Evolutionary conservation across 2,329 filamentous ascomycete genomes (phyloP).

Genomic region (Boeremia lycopersici): DNA sequence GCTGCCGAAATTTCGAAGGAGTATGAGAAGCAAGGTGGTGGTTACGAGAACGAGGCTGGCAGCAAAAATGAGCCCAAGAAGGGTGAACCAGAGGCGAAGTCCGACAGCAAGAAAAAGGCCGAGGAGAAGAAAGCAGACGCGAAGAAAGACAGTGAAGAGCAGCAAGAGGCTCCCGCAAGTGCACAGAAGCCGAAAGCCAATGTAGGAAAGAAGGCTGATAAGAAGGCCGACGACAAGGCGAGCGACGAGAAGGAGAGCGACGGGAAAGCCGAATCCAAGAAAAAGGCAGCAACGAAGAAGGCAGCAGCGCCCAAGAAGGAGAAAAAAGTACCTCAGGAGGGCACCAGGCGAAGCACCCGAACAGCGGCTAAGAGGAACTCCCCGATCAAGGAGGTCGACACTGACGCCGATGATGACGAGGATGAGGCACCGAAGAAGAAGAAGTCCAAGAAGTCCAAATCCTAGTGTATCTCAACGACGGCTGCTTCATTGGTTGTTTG

Average conservation of each 20-base stretch:
- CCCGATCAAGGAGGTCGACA: conserved; percentile 22
- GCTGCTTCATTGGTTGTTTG: neutral
- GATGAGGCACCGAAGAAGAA: conserved; percentile 27
- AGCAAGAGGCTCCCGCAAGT: conserved; percentile 23
- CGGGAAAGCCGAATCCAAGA: conserved; percentile 24
- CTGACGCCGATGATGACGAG: conserved; percentile 21
- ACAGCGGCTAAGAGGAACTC: conserved; percentile 29
- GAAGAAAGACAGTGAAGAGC: conserved; percentile 20
- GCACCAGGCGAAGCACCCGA: conserved; percentile 27
- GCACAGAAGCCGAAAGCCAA: conserved; percentile 33
- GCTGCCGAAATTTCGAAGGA: conserved; percentile 52
- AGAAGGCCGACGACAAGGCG: conserved; percentile 12
- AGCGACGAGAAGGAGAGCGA: conserved; percentile 16
- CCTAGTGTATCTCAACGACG: neutral
- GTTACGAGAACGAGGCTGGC: conserved; percentile 50
- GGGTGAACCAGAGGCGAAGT: conserved; percentile 47
- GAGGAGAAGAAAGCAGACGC: conserved; percentile 28
- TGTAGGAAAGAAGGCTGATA: conserved; percentile 25
- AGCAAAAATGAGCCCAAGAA: conserved; percentile 54
- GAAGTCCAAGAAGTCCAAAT: conserved; percentile 24
- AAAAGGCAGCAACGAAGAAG: conserved; percentile 30
- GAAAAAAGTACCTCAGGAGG: conserved; percentile 27
- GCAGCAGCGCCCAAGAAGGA: conserved; percentile 17
- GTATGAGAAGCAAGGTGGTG: conserved; percentile 49
- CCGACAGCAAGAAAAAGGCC: conserved; percentile 25